Evolutionary conservation across 2,329 filamentous ascomycete species (phyloP).

Genomic region (Xylaria sp.): DNA sequence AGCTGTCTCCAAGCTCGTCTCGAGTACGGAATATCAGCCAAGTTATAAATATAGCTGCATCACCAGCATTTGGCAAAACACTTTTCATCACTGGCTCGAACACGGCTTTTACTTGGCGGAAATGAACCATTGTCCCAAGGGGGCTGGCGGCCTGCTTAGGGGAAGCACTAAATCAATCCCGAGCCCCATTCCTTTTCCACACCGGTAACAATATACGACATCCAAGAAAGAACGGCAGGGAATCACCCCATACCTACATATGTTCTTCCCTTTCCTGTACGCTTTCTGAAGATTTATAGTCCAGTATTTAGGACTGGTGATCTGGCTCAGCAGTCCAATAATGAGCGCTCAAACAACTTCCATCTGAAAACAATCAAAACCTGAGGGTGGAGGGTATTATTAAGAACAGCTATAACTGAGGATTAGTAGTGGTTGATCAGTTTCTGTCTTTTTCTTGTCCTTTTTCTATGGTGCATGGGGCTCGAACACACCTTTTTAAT

Average conservation of each 20-base stretch:
- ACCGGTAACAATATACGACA: no score
- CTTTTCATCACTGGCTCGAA: no score
- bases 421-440: slow-evolving; percentile 4
- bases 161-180: slow-evolving; percentile 11
- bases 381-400: neutral
- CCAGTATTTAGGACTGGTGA: slow-evolving; percentile 16
- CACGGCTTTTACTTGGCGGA: no score
- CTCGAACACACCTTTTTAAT: slow-evolving; percentile 18
- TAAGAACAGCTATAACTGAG: slow-evolving; percentile 5
- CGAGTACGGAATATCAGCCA: neutral
- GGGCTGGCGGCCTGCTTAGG: slow-evolving; percentile 11
- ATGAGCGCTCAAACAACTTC: slow-evolving; percentile 15
- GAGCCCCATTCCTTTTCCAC: slow-evolving; percentile 11
- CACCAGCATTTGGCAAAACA: no score
- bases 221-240: slow-evolving; percentile 21
- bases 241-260: slow-evolving; percentile 20
- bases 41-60: no score
- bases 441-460: slow-evolving; percentile 12
- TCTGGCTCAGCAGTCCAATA: slow-evolving; percentile 6
- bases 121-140: no score
- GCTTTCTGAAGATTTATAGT: slow-evolving; percentile 19
- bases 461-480: slow-evolving; percentile 5
- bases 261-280: slow-evolving; percentile 10
- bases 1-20: slow-evolving; percentile 9
- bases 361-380: slow-evolving; percentile 13